Conservation (phyloP, 164 flowering plant genomes). For the Dillenia turbinata region DNA sequence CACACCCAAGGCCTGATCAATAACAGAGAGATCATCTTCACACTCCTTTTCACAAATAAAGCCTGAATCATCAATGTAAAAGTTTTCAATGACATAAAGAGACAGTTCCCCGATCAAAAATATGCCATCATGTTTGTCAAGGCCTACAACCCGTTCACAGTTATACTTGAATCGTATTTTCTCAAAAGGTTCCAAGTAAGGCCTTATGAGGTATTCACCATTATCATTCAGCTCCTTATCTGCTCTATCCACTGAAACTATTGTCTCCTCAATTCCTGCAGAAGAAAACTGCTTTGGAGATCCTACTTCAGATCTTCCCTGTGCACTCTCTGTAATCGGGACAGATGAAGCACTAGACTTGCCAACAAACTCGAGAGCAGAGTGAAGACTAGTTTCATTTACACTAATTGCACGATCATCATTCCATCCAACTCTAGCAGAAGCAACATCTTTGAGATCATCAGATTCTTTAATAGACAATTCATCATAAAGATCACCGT, state of each 20-base stretch:
- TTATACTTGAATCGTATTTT: slow-evolving; percentile 83
- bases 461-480: slow-evolving; percentile 49
- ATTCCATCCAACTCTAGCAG: slow-evolving; percentile 59
- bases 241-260: slow-evolving; percentile 51
- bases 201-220: slow-evolving; percentile 95
- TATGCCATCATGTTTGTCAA: slow-evolving; percentile 99
- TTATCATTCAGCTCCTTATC: slow-evolving; percentile 83
- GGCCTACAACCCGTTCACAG: slow-evolving; percentile 95
- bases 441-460: slow-evolving; percentile 43
- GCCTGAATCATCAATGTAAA: slow-evolving; percentile 83
- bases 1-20: slow-evolving; percentile 98
- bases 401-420: slow-evolving; percentile 81
- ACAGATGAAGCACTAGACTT: slow-evolving; percentile 71
- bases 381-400: slow-evolving; percentile 90
- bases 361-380: slow-evolving; percentile 75
- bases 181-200: slow-evolving; percentile 86
- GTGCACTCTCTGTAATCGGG: slow-evolving; percentile 55
- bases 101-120: slow-evolving; percentile 89
- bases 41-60: slow-evolving; percentile 87
- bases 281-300: slow-evolving; percentile 78
- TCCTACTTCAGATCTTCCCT: slow-evolving; percentile 65
- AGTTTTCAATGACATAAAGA: slow-evolving; percentile 91
- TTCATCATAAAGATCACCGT: slow-evolving; percentile 46
- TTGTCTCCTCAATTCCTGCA: slow-evolving; percentile 48
- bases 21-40: slow-evolving; percentile 93